Conservation (phyloP, 805 yeast species). For the Cyberlindnera lachancei region DNA sequence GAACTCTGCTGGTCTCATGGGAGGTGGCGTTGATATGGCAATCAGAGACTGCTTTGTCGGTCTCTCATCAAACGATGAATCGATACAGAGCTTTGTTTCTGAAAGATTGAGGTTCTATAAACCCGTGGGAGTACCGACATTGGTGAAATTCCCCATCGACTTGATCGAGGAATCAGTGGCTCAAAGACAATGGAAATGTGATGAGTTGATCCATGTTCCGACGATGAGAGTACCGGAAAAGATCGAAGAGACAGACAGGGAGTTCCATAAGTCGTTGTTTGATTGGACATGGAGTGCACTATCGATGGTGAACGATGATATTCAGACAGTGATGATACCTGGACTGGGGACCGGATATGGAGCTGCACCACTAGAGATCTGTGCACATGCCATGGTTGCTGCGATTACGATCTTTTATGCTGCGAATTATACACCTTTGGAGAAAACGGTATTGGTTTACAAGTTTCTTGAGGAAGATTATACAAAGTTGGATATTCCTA, state of each 20-base stretch:
- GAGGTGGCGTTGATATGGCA: conserved; percentile 33
- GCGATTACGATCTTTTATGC: conserved; percentile 24
- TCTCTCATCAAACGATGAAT: conserved; percentile 8
- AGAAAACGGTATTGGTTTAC: conserved; percentile 4
- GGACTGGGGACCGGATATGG: conserved; percentile 37
- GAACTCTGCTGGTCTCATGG: conserved; percentile 31
- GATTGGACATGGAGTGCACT: conserved; percentile 33
- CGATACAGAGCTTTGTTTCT: conserved; percentile 21
- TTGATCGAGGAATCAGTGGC: conserved; percentile 21
- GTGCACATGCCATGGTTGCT: conserved; percentile 28
- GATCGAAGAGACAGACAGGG: conserved; percentile 5
- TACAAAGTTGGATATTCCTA: conserved; percentile 1
- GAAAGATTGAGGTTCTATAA: conserved; percentile 22
- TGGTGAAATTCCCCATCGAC: conserved; percentile 20
- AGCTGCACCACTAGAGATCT: conserved; percentile 23
- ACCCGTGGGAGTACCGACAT: conserved; percentile 22
- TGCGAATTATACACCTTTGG: conserved; percentile 1
- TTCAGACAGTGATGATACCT: conserved; percentile 23
- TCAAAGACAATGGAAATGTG: conserved; percentile 18
- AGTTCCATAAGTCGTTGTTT: conserved; percentile 22
- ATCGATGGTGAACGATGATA: conserved; percentile 5
- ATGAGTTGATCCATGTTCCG: conserved; percentile 29
- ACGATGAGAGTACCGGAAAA: conserved; percentile 33
- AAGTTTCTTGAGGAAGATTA: conserved; percentile 9
- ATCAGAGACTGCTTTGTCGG: conserved; percentile 24